Percentiles rank a stretch among this genome's conserved stretches.
phyloP scores from a whole-genome alignment of 306 rosid genomes.

The Ormosia emarginata region DNA sequence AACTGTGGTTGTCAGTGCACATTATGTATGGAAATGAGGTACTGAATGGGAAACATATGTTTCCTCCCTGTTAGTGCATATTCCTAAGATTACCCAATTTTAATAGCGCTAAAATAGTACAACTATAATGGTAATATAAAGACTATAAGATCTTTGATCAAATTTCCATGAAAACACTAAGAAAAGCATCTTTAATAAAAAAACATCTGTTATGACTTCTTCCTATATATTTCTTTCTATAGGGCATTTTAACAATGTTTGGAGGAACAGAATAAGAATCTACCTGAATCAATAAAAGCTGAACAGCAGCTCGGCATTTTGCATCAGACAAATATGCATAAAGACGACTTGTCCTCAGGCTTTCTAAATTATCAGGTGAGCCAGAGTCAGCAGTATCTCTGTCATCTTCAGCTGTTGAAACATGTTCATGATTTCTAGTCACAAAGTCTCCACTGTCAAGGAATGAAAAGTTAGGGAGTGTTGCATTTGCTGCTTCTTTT shows the following conservation, averaged over 20 bases:
- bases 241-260: background rate
- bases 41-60: background rate
- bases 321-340: conserved; percentile 71
- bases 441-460: conserved; percentile 38
- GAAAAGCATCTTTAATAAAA: background rate
- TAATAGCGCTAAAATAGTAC: background rate
- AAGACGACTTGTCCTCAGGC: conserved; percentile 39
- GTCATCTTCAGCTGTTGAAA: conserved; percentile 43
- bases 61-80: background rate
- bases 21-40: background rate
- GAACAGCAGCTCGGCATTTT: conserved; percentile 97
- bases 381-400: conserved; percentile 50
- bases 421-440: conserved; percentile 34
- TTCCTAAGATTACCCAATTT: background rate
- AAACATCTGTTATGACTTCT: background rate
- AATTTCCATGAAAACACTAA: background rate
- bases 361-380: conserved; percentile 53
- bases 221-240: background rate
- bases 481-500: conserved; percentile 81
- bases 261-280: conserved; percentile 30
- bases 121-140: background rate
- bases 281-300: conserved; percentile 96
- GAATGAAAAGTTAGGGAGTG: conserved; percentile 85
- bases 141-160: background rate
- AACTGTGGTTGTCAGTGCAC: background rate